Base-by-base conservation (phyloP, 2,329 filamentous ascomycete species). In the Cordyceps pruinosa region DNA sequence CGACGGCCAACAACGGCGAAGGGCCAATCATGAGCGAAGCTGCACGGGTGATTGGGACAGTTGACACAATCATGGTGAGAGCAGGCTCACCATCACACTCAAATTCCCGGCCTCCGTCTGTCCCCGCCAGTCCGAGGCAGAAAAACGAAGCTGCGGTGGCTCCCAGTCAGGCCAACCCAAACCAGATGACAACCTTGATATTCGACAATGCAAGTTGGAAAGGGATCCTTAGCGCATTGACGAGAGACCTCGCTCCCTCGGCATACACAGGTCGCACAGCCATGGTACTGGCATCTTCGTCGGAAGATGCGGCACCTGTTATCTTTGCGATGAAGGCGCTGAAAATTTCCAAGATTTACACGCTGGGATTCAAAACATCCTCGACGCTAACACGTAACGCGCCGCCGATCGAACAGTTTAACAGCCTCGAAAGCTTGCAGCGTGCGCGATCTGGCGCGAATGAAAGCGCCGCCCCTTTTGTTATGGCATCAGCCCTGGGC, bases 171-270 rank as follows among this genome's bases (percentile, higher is more conserved):
- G 64, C 81, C 3, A 70, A 78, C 2, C 72, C 78, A 12, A 79
- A 76, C n/a, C 45, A 51, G 32, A 47, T 19, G 54, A 78, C 79
- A 0, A 74, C 75, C 5, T 81, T 93, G 41, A 75, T 92, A 17
- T 87, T 90, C 47, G 89, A 94, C 65, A 95, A 95, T 63, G 87
- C 89, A 12, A 85, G 85, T 15, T 94, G 90, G 89, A 90, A 90
- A 69, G 90, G 89, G 1, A 93, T 95, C 58, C 79, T 90, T 48
- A 87, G 88, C 53, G 91, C 89, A 0, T 75, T 95, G 58, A 94
- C 87, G 4, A 82, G 88, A 23, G 89, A 95, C 64, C 85, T 92
- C 63, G 88, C 91, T 0, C 89, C 90, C 0, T 91, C 88, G 5
- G 89, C 90, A 1, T 95, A 93, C 69, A 82, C 82, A 62, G 86